Percentiles rank a stretch among this genome's conserved stretches.
Conservation (phyloP, 106 monocot species). For the Phalaenopsis equestris region DNA sequence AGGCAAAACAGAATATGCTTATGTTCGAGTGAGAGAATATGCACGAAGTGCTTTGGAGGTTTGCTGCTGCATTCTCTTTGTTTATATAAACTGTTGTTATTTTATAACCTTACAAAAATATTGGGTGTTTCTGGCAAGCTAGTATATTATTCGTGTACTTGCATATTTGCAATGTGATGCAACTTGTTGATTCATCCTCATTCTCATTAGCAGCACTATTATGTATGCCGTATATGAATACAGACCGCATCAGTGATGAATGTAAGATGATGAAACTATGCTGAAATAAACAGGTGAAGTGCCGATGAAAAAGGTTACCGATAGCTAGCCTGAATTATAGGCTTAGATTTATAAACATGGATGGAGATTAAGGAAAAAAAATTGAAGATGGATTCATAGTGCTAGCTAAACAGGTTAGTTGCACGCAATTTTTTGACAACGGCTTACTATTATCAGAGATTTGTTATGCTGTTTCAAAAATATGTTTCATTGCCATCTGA, state of each 20-base stretch:
- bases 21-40: slow-evolving; percentile 60
- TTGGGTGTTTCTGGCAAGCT: not conserved
- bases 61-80: not conserved
- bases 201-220: not conserved
- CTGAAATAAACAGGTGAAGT: no score
- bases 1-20: slow-evolving; percentile 90
- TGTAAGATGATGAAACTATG: no score
- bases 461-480: no score
- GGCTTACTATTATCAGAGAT: no score
- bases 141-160: not conserved
- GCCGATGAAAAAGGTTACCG: no score
- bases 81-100: not conserved
- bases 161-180: not conserved
- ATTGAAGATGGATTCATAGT: no score
- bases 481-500: no score
- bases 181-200: not conserved
- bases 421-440: no score
- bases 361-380: no score
- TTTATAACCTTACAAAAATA: not conserved
- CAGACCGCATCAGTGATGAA: not conserved
- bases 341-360: no score
- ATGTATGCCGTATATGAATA: not conserved
- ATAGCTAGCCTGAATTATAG: no score
- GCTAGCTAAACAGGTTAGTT: no score
- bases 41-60: slow-evolving; percentile 75